These are phyloP conservation scores for Lentinula detonsa DNA, from an alignment of 768 basidiomycete species.

Conservation along the genomic window DNA sequence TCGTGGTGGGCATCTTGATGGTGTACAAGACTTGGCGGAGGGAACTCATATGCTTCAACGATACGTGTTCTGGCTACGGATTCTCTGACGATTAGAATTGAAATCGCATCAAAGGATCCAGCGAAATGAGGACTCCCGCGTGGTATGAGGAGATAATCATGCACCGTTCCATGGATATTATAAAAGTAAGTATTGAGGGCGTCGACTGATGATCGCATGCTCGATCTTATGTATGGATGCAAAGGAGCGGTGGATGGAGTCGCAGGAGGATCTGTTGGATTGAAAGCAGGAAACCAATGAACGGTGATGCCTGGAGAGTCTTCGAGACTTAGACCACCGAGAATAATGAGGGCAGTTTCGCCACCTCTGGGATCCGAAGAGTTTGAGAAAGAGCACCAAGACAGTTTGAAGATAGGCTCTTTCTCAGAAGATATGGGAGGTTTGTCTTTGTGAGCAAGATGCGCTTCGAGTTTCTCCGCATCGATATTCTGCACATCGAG, in stretches of 20 bases:
- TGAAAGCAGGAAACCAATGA: constrained; percentile 63
- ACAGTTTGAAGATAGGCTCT: constrained; percentile 83
- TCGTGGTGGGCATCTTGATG: constrained; percentile 4
- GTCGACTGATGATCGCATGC: constrained; percentile 56
- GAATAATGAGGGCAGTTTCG: constrained; percentile 65
- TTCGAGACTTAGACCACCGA: constrained; percentile 64
- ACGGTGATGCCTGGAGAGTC: constrained; percentile 60
- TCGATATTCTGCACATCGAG: constrained; percentile 53
- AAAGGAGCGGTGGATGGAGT: constrained; percentile 17
- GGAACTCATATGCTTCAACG: constrained; percentile 64
- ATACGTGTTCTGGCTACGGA: constrained; percentile 40
- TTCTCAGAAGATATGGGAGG: constrained; percentile 19
- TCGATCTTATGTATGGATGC: constrained; percentile 43
- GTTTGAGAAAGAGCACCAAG: constrained; percentile 77
- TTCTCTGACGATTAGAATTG: constrained; percentile 59
- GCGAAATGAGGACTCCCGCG: constrained; percentile 63
- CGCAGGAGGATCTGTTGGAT: constrained; percentile 41
- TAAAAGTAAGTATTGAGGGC: constrained; percentile 52
- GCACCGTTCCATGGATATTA: constrained; percentile 48
- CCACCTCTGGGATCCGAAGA: constrained; percentile 60
- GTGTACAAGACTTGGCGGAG: constrained; percentile 44
- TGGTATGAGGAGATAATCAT: constrained; percentile 80
- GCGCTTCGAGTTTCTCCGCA: constrained; percentile 36
- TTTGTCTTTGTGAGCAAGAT: constrained; percentile 19
- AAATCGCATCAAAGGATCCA: constrained; percentile 59